phyloP scores from a whole-genome alignment of 2,329 filamentous ascomycete species.

The Aspergillus terreus region DNA sequence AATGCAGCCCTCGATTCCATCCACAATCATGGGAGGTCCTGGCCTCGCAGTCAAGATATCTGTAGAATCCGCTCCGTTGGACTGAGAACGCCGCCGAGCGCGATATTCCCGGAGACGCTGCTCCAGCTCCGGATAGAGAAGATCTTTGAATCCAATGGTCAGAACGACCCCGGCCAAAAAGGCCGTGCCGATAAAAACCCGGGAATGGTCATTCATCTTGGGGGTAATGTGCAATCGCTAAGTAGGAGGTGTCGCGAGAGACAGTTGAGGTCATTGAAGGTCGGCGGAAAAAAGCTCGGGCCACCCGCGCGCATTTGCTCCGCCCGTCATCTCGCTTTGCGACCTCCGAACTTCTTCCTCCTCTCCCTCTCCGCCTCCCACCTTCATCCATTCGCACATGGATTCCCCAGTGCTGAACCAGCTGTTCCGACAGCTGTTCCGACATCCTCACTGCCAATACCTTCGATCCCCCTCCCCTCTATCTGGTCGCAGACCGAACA shows the following conservation, averaged over 20 bases:
- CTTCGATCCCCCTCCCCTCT: conserved; percentile 39
- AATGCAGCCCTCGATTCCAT: conserved; percentile 87
- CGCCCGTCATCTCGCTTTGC: conserved; percentile 16
- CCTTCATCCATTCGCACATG: conserved; percentile 50
- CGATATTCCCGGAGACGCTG: conserved; percentile 49
- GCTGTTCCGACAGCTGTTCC: conserved; percentile 82
- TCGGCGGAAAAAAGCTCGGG: conserved; percentile 35
- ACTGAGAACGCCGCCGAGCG: conserved; percentile 32
- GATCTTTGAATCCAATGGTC: conserved; percentile 73
- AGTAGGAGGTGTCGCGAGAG: neutral
- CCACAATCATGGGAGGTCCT: conserved; percentile 52
- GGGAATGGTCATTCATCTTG: conserved; percentile 31
- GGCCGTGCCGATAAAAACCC: conserved; percentile 61
- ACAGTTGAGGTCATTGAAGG: conserved; percentile 3
- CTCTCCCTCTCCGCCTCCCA: conserved; percentile 3
- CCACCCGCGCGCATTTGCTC: conserved; percentile 22
- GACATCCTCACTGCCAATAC: conserved; percentile 63
- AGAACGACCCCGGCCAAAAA: conserved; percentile 75
- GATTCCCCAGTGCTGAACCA: conserved; percentile 75
- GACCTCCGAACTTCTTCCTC: conserved; percentile 4
- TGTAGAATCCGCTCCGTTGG: conserved; percentile 9
- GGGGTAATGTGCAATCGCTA: neutral
- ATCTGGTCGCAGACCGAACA: conserved; percentile 16
- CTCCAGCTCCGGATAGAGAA: conserved; percentile 72
- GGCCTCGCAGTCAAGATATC: conserved; percentile 21